Percentiles rank a stretch among this genome's conserved stretches.
Conservation (phyloP, 2,329 filamentous ascomycete genomes). For the Aspergillus felis region DNA sequence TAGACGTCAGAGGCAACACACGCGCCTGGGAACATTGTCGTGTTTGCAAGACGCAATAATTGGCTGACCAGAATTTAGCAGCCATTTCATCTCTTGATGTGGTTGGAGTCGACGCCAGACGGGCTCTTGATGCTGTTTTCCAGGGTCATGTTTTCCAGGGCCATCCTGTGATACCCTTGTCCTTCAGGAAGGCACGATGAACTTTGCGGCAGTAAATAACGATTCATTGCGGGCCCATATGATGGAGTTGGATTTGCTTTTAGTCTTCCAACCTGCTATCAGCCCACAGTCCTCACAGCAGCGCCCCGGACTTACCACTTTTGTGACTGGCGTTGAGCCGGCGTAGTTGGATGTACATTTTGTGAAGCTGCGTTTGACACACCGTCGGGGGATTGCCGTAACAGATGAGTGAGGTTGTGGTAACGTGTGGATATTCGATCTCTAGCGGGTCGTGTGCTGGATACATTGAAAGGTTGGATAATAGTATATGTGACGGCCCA, state of each 20-base stretch:
- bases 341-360: too few relatives aligned
- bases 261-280: too few relatives aligned
- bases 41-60: conserved; percentile 55
- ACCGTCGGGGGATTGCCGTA: too few relatives aligned
- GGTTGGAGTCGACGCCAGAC: conserved; percentile 27
- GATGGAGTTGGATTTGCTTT: background rate
- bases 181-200: conserved; percentile 52
- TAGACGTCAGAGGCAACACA: conserved; percentile 58
- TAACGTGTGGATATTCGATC: too few relatives aligned
- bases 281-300: too few relatives aligned
- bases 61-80: conserved; percentile 6
- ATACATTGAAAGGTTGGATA: too few relatives aligned
- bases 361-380: too few relatives aligned
- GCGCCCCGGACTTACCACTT: too few relatives aligned
- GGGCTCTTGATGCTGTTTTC: conserved; percentile 31
- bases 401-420: too few relatives aligned
- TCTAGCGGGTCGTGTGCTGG: too few relatives aligned
- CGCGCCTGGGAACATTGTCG: conserved; percentile 68
- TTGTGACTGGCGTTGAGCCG: too few relatives aligned
- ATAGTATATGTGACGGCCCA: too few relatives aligned
- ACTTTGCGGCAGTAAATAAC: background rate
- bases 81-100: conserved; percentile 32
- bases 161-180: conserved; percentile 57
- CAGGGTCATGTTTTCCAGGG: conserved; percentile 22
- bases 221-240: background rate